These are phyloP conservation scores for Suhomyces coccinellae DNA, from an alignment of 1,139 yeast species.

Conservation along the genomic window DNA sequence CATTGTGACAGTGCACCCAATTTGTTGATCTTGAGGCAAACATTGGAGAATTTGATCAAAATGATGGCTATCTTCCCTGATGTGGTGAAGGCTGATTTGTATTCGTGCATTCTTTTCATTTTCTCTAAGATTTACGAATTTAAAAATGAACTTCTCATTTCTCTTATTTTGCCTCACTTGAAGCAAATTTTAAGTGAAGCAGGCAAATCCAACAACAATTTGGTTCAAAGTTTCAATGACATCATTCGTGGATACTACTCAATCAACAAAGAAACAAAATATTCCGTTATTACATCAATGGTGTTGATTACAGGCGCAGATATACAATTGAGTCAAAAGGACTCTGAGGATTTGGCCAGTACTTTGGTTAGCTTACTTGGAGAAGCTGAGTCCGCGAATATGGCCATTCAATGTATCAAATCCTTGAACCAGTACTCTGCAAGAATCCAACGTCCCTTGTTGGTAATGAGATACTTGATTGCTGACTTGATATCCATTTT, in stretches of 20 bases:
- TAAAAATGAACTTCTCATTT: constrained; percentile 46
- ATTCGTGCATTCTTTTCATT: constrained; percentile 65
- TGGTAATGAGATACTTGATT: constrained; percentile 36
- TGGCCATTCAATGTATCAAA: constrained; percentile 59
- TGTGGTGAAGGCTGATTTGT: constrained; percentile 66
- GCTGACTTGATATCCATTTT: constrained; percentile 25
- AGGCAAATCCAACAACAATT: constrained; percentile 24
- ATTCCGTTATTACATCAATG: constrained; percentile 57
- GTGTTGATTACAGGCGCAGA: constrained; percentile 59
- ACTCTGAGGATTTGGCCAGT: constrained; percentile 28
- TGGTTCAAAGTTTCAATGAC: constrained; percentile 40
- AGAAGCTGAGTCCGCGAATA: constrained; percentile 33
- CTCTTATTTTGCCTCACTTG: constrained; percentile 57
- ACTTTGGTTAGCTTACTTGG: constrained; percentile 38
- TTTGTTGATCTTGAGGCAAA: constrained; percentile 48
- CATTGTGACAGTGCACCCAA: constrained; percentile 38
- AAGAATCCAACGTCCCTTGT: constrained; percentile 24
- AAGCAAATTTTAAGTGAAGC: constrained; percentile 47
- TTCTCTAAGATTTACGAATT: constrained; percentile 61
- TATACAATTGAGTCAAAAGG: constrained; percentile 37
- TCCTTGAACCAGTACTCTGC: constrained; percentile 50
- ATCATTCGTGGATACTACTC: constrained; percentile 31
- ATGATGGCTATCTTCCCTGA: constrained; percentile 68
- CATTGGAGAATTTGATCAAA: constrained; percentile 56
- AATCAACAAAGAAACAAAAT: constrained; percentile 30